These are phyloP conservation scores for Pneumocystis sp. DNA, from an alignment of 1,139 yeast genomes.

Conservation along the genomic window DNA sequence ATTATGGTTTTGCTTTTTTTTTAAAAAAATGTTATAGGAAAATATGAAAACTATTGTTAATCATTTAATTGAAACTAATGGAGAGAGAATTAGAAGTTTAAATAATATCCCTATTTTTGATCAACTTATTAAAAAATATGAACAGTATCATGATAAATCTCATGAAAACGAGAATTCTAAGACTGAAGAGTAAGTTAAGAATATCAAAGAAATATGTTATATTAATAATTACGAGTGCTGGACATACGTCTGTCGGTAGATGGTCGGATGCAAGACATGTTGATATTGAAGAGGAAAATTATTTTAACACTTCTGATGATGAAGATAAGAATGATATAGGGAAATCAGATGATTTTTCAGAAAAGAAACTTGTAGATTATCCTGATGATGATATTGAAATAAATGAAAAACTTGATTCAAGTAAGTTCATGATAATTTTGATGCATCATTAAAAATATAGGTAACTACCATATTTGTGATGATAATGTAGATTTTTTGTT, in stretches of 20 bases:
- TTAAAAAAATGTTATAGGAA: conserved; percentile 26
- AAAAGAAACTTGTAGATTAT: background rate
- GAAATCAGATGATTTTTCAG: conserved; percentile 13
- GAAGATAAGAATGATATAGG: conserved; percentile 19
- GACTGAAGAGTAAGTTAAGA: conserved; percentile 4
- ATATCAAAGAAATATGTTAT: conserved; percentile 24
- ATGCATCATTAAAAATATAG: background rate
- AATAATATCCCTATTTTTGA: conserved; percentile 16
- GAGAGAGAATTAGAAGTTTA: conserved; percentile 28
- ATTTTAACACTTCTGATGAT: conserved; percentile 15
- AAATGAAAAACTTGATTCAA: background rate
- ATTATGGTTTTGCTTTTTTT: conserved; percentile 19
- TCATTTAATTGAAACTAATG: conserved; percentile 35
- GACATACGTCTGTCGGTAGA: conserved; percentile 6
- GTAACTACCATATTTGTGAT: background rate
- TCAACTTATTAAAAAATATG: conserved; percentile 8
- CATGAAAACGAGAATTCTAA: background rate
- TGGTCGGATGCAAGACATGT: conserved; percentile 11
- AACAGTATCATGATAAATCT: conserved; percentile 11
- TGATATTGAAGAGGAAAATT: conserved; percentile 10
- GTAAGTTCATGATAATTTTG: background rate
- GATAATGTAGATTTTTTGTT: background rate
- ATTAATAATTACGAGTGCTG: conserved; percentile 7
- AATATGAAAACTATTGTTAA: conserved; percentile 27
- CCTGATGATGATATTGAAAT: background rate